Evolutionary conservation across 2,329 filamentous ascomycete genomes (phyloP).

Genomic region (Aspergillus sp.): DNA sequence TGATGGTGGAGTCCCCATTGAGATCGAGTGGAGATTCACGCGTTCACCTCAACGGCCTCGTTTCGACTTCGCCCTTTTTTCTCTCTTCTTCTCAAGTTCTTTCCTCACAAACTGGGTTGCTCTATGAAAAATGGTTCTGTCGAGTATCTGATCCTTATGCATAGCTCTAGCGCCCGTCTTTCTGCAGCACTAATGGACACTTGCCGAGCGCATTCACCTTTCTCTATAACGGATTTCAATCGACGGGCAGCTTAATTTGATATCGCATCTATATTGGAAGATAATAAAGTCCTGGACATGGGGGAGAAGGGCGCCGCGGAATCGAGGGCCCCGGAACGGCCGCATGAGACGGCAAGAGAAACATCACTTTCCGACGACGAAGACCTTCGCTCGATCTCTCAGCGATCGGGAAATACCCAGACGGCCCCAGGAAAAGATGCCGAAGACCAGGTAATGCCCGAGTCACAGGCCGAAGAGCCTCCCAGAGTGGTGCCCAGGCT

Average conservation of each 20-base stretch:
- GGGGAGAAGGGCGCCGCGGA: conserved; percentile 3
- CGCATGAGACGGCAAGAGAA: background rate
- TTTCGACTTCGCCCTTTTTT: background rate
- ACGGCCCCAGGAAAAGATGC: conserved; percentile 4
- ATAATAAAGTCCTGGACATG: conserved; percentile 1
- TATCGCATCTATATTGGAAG: background rate
- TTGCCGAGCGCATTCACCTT: background rate
- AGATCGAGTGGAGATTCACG: too few species aligned
- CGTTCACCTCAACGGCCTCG: background rate
- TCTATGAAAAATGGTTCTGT: background rate
- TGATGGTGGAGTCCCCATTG: too few species aligned
- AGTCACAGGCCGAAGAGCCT: conserved; percentile 26
- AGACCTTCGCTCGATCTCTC: conserved; percentile 20
- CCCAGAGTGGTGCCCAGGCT: conserved; percentile 51
- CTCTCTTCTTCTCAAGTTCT: background rate
- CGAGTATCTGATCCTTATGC: too few species aligned
- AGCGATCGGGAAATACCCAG: background rate
- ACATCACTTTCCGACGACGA: conserved; percentile 7
- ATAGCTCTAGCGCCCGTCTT: background rate
- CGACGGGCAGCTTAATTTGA: background rate
- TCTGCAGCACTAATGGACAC: background rate
- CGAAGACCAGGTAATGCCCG: conserved; percentile 20
- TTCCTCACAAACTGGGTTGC: background rate
- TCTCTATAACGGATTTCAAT: background rate
- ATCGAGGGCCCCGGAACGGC: background rate